Percentiles rank a stretch among this genome's conserved stretches.
Conservation (phyloP, 2,329 filamentous ascomycete genomes). For the Gyromitra esculenta region DNA sequence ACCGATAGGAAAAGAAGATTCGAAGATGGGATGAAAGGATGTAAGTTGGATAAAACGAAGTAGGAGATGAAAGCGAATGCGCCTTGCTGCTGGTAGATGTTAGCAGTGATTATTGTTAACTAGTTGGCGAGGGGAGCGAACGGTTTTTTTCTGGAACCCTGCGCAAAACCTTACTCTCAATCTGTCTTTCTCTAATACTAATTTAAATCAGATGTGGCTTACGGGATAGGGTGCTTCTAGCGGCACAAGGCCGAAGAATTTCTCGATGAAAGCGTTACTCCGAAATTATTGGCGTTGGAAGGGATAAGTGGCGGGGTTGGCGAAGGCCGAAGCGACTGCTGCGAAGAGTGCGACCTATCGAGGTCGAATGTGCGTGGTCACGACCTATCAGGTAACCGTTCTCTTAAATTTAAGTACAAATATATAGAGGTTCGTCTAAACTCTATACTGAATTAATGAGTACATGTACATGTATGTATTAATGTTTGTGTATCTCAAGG, state of each 20-base stretch:
- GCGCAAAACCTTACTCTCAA: neutral
- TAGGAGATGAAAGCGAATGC: neutral
- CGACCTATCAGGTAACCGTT: no score
- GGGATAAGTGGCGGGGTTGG: neutral
- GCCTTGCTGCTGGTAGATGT: neutral
- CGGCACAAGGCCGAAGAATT: neutral
- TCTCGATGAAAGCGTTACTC: neutral
- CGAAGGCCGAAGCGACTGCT: no score
- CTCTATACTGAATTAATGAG: no score
- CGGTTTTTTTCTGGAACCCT: neutral
- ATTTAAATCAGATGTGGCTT: neutral
- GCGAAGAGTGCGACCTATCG: no score
- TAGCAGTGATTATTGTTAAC: neutral
- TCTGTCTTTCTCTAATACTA: neutral
- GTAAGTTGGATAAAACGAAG: neutral
- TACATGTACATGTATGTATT: no score
- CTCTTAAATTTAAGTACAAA: no score
- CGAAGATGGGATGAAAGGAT: neutral
- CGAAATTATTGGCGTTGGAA: neutral
- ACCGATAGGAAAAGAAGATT: neutral
- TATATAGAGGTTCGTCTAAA: no score
- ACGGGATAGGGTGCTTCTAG: neutral
- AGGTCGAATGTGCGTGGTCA: no score
- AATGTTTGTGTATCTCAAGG: no score
- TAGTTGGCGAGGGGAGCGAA: neutral